Conservation (phyloP, 441 rosid species). For the Erysimum cheiri region DNA sequence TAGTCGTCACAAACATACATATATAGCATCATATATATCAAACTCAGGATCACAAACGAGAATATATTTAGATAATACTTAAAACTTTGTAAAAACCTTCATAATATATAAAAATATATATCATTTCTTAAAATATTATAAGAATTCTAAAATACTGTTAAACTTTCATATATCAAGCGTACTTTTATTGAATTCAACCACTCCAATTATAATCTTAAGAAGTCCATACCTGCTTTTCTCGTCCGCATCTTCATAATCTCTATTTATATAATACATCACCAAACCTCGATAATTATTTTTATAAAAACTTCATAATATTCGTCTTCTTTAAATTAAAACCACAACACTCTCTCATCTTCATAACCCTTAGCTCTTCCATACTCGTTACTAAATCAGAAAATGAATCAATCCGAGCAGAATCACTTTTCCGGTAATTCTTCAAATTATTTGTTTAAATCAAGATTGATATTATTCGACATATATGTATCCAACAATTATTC, state of each 20-base stretch:
- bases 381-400: constrained; percentile 11
- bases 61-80: neutral
- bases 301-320: constrained; percentile 21
- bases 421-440: constrained; percentile 36
- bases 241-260: constrained; percentile 29
- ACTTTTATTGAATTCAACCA: constrained; percentile 36
- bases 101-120: neutral
- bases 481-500: neutral
- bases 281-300: constrained; percentile 1
- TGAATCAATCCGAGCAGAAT: constrained; percentile 34
- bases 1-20: too few species aligned
- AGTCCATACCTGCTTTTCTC: constrained; percentile 36
- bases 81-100: neutral
- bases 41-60: neutral
- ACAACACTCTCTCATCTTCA: constrained; percentile 28
- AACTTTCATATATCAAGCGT: neutral
- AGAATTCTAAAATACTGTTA: neutral
- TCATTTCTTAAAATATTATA: neutral
- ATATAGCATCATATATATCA: too few species aligned
- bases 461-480: neutral
- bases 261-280: constrained; percentile 21
- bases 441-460: neutral
- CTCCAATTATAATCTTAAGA: constrained; percentile 31
- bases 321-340: constrained; percentile 30
- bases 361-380: constrained; percentile 6